These are phyloP conservation scores for Hanseniaspora clermontiae DNA, from an alignment of 805 yeast species.

Conservation along the genomic window DNA sequence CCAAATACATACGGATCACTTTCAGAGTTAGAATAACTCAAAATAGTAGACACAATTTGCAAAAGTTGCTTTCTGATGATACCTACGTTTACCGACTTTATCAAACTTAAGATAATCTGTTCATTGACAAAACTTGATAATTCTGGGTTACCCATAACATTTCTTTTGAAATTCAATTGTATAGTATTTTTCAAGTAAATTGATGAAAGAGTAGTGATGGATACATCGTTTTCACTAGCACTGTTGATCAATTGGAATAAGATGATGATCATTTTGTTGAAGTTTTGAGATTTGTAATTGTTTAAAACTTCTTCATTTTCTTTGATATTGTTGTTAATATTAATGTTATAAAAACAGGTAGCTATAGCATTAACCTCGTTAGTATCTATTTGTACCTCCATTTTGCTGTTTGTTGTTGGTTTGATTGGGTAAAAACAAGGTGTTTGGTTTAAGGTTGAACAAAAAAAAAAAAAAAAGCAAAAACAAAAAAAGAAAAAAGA, in stretches of 20 bases:
- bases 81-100: slow-evolving; percentile 32
- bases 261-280: slow-evolving; percentile 4
- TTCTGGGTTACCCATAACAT: background rate
- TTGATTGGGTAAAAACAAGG: background rate
- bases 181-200: slow-evolving; percentile 59
- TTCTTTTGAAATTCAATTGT: slow-evolving; percentile 28
- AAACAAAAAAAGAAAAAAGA: background rate
- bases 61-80: slow-evolving; percentile 12
- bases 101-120: background rate
- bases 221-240: background rate
- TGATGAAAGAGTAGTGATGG: background rate
- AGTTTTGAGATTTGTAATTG: background rate
- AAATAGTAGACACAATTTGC: slow-evolving; percentile 1
- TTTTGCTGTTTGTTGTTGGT: background rate
- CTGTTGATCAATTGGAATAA: slow-evolving; percentile 7
- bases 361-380: slow-evolving; percentile 9
- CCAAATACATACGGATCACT: background rate
- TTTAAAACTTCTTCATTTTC: slow-evolving; percentile 1
- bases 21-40: slow-evolving; percentile 4
- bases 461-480: background rate
- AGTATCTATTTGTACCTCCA: background rate
- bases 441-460: background rate
- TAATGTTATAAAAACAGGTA: slow-evolving; percentile 10
- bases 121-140: background rate
- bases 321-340: slow-evolving; percentile 9